Evolutionary conservation across 169 alveolate genomes (phyloP).

Genomic region (Eimeria necatrix): DNA sequence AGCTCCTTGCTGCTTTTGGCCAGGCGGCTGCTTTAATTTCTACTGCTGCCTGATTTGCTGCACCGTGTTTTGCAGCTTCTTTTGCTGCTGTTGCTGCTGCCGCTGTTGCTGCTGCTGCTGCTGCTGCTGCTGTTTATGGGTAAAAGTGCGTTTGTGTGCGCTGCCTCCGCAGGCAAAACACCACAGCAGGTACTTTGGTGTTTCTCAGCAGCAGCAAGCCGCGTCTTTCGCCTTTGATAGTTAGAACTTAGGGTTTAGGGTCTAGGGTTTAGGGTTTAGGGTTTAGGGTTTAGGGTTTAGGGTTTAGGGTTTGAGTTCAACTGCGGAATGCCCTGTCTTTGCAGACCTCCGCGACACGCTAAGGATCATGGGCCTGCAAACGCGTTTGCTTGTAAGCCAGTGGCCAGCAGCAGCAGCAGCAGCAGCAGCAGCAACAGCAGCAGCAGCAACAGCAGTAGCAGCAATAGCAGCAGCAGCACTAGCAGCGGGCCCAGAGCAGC

Average conservation of each 20-base stretch:
- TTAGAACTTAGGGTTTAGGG: no score
- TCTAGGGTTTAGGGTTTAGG: background rate
- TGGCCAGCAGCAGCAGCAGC: background rate
- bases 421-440: background rate
- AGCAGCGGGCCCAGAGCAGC: no score
- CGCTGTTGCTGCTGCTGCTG: no score
- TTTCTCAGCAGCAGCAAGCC: no score
- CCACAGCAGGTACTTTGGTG: constrained; percentile 10
- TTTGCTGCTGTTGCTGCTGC: no score
- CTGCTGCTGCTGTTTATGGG: no score
- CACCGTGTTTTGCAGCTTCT: no score
- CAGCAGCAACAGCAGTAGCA: background rate
- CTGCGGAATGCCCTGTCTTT: background rate
- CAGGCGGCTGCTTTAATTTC: background rate
- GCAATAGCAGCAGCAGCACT: no score
- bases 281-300: constrained; percentile 13
- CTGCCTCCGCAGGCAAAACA: constrained; percentile 33
- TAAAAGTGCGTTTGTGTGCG: no score
- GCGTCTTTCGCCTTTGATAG: no score
- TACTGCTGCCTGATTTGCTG: background rate
- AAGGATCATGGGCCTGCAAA: background rate
- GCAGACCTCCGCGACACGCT: background rate
- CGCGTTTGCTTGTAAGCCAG: constrained; percentile 4
- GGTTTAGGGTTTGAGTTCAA: background rate
- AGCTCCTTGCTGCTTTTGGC: background rate